Conservation (phyloP, 2,329 filamentous ascomycete species). For the Aureobasidium lini region DNA sequence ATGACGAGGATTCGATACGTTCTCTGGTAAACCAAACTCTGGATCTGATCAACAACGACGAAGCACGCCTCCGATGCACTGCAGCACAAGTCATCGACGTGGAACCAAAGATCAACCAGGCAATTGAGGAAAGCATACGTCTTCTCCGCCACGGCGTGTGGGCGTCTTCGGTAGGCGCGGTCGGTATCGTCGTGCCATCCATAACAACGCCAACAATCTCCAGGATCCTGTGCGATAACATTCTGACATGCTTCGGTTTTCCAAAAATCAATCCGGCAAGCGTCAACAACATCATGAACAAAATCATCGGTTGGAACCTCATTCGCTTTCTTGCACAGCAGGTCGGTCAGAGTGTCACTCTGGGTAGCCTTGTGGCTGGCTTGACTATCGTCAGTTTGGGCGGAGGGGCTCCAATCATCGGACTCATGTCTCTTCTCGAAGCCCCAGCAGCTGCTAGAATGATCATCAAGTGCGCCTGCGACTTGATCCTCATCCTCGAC, state of each 20-base stretch:
- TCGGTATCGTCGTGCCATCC: background rate
- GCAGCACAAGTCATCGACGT: background rate
- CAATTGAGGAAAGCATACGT: background rate
- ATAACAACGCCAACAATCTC: background rate
- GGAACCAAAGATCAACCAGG: background rate
- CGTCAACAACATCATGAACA: background rate
- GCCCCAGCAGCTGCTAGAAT: background rate
- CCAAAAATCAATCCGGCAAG: background rate
- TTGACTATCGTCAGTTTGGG: background rate
- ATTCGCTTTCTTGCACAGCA: background rate
- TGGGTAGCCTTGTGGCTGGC: background rate
- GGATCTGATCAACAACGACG: background rate
- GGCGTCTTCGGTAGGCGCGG: background rate
- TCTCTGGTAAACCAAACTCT: background rate
- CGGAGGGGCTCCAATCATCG: background rate
- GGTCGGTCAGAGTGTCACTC: background rate
- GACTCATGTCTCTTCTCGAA: background rate
- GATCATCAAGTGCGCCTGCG: background rate
- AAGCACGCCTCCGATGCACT: background rate
- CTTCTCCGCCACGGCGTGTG: background rate
- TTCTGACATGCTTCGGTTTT: background rate
- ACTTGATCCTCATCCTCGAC: background rate
- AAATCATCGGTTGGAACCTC: background rate
- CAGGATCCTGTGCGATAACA: background rate
- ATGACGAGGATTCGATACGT: background rate